Evolutionary conservation across 1,284 basidiomycete genomes (phyloP).

Genomic region (Malassezia slooffiae): DNA sequence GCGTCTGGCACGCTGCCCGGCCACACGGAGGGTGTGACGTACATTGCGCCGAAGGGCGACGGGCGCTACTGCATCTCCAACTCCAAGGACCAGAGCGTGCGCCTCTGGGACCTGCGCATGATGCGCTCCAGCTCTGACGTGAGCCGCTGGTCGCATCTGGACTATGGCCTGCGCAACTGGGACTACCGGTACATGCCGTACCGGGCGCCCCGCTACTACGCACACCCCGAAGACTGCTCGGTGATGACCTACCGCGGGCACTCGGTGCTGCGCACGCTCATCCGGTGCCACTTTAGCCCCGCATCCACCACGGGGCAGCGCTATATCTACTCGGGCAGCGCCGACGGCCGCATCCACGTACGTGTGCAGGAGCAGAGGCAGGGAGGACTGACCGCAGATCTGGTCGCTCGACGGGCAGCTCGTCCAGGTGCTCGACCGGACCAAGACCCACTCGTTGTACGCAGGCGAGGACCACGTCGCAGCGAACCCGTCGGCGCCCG

Average conservation of each 20-base stretch:
- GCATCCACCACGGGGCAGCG: constrained; percentile 76
- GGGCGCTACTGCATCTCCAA: constrained; percentile 94
- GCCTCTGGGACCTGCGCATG: constrained; percentile 87
- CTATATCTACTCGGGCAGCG: constrained; percentile 85
- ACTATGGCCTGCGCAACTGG: constrained; percentile 59
- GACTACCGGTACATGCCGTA: constrained; percentile 62
- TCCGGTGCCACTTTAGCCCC: constrained; percentile 90
- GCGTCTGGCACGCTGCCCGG: constrained; percentile 86
- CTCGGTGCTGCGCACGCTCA: constrained; percentile 78
- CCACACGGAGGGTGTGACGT: constrained; percentile 62
- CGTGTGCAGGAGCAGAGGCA: constrained; percentile 21
- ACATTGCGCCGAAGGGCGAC: constrained; percentile 55
- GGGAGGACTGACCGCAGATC: constrained; percentile 59
- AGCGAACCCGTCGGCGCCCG: constrained; percentile 26
- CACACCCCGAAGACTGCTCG: constrained; percentile 72
- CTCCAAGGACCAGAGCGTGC: constrained; percentile 85
- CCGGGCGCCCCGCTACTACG: constrained; percentile 52
- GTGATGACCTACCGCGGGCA: constrained; percentile 90
- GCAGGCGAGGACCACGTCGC: constrained; percentile 31
- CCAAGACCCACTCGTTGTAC: constrained; percentile 60
- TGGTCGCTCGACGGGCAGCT: constrained; percentile 85
- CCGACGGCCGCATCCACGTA: constrained; percentile 54
- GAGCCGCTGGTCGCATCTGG: constrained; percentile 51
- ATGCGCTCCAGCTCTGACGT: constrained; percentile 70
- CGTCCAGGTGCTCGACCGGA: constrained; percentile 72